These are phyloP conservation scores for Schizochytrium sp. DNA, from an alignment of 108 stramenopile species.

Conservation along the genomic window DNA sequence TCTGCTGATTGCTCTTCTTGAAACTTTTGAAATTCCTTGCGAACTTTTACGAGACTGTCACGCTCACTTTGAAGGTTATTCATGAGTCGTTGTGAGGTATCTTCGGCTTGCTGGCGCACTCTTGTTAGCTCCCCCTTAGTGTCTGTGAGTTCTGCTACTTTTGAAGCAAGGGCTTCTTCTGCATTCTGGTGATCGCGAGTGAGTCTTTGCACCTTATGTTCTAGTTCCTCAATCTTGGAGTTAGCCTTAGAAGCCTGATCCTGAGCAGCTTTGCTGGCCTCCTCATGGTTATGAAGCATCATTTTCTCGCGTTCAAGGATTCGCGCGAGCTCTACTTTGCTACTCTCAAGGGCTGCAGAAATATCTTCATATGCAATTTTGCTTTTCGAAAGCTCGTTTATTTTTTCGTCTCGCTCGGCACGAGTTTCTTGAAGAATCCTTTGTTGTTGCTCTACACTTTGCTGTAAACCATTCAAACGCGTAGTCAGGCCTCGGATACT, in stretches of 20 bases:
- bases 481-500: conserved; percentile 11
- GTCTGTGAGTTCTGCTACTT: not conserved
- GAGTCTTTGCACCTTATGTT: not conserved
- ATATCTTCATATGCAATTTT: not conserved
- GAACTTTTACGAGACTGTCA: not conserved
- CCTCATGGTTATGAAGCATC: not conserved
- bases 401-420: not conserved
- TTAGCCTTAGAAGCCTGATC: not conserved
- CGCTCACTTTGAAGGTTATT: not conserved
- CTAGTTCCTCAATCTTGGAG: not conserved
- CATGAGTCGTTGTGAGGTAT: not conserved
- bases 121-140: not conserved
- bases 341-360: not conserved
- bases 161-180: not conserved
- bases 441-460: conserved; percentile 4
- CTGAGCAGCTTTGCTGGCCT: not conserved
- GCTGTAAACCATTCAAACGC: not conserved
- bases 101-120: not conserved
- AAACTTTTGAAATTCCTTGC: not conserved
- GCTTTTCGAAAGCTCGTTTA: not conserved
- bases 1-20: not conserved
- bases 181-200: not conserved
- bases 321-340: not conserved
- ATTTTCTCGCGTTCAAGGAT: not conserved
- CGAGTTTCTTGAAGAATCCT: not conserved